These are phyloP conservation scores for Cryphonectria parasitica DNA, from an alignment of 2,329 filamentous ascomycete species.

Conservation along the genomic window DNA sequence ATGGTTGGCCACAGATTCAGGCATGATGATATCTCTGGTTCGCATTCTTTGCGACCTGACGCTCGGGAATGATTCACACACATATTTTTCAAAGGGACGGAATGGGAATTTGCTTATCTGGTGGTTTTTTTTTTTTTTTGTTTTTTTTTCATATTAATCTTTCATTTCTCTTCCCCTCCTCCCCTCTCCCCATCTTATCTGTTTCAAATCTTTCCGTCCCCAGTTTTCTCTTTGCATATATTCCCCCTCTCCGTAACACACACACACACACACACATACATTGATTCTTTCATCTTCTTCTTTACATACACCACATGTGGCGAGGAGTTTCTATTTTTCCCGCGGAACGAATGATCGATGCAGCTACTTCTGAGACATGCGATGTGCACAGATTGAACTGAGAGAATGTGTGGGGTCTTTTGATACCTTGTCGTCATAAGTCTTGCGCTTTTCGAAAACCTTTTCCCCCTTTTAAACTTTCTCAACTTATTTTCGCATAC, in stretches of 20 bases:
- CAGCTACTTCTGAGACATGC: background rate
- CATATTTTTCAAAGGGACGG: slow-evolving; percentile 3
- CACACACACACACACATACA: slow-evolving; percentile 13
- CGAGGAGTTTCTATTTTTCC: slow-evolving; percentile 19
- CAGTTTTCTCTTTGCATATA: slow-evolving; percentile 25
- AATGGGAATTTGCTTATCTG: slow-evolving; percentile 9
- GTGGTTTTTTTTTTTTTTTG: too few relatives aligned
- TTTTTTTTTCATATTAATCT: background rate
- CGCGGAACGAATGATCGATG: slow-evolving; percentile 20
- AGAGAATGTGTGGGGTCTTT: background rate
- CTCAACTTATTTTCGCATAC: background rate
- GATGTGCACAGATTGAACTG: background rate
- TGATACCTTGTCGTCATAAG: background rate
- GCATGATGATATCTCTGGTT: background rate
- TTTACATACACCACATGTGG: slow-evolving; percentile 21
- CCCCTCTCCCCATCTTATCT: background rate
- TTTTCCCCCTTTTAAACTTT: background rate
- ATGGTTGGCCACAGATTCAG: background rate
- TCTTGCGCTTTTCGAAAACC: background rate
- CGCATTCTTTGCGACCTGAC: slow-evolving; percentile 17
- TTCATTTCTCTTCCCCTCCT: background rate
- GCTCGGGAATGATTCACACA: slow-evolving; percentile 17
- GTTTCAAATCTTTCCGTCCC: background rate
- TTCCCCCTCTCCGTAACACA: slow-evolving; percentile 4
- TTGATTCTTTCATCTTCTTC: background rate